These are phyloP conservation scores for Sphagnum fallax DNA, from an alignment of 228 moss, liverwort and hornwort genomes.

Conservation along the genomic window DNA sequence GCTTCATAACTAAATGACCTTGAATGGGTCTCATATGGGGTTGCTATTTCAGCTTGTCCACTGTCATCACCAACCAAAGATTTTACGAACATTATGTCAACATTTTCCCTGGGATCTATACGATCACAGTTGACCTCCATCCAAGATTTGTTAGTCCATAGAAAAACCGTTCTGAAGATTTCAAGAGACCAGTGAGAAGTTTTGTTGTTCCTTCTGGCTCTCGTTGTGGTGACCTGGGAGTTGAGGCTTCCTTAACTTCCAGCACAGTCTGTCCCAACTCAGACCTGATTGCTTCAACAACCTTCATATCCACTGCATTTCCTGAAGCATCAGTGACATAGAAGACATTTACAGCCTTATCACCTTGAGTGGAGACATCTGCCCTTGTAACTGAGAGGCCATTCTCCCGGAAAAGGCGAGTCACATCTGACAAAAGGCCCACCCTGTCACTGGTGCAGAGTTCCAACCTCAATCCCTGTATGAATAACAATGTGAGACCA, in stretches of 20 bases:
- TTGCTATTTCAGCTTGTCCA: too few relatives aligned
- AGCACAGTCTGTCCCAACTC: conserved; percentile 35
- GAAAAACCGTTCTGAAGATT: conserved; percentile 34
- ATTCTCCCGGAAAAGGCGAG: conserved; percentile 67
- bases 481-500: background rate
- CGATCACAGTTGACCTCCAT: background rate
- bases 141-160: conserved; percentile 12
- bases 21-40: too few relatives aligned
- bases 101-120: background rate
- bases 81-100: too few relatives aligned
- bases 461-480: conserved; percentile 73
- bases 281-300: conserved; percentile 42
- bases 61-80: too few relatives aligned
- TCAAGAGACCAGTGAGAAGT: conserved; percentile 34
- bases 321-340: conserved; percentile 40
- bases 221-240: conserved; percentile 12
- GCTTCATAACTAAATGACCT: too few relatives aligned
- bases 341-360: conserved; percentile 73
- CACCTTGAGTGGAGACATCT: conserved; percentile 56
- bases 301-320: conserved; percentile 38
- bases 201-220: conserved; percentile 30
- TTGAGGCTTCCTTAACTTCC: conserved; percentile 22
- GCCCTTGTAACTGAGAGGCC: conserved; percentile 81
- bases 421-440: conserved; percentile 72
- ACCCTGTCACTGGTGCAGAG: conserved; percentile 64